Evolutionary conservation across 805 yeast genomes (phyloP), one percentile per base, ranked within the genome.

Genomic region (Schwanniomyces sp.): DNA sequence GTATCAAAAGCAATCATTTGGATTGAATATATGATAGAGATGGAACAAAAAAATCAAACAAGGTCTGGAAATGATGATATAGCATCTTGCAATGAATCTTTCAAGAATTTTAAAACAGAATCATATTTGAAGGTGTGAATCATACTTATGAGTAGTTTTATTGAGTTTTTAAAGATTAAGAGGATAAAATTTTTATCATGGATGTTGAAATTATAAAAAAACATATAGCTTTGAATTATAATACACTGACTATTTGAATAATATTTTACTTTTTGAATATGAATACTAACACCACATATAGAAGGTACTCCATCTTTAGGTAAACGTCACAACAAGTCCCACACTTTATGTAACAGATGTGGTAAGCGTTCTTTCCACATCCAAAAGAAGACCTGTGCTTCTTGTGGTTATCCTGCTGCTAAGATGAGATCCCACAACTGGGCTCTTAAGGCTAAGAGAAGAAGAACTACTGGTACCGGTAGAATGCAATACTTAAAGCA

Each of bases 281-380:
- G 27, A 34, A 41, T 57, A 57, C 61, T 57, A 57, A 57, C 61
- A 45, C 52, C 51, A 41, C 44, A 44, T 40, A 54, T 52, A 72
- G 96, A 92, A 91, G 99, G 99, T 89, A 92, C 99, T 79, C 97
- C 98, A 82, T 90, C 97, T 78, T 86, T 90, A 85, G 99, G 99
- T 86, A 92, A 92, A 84, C 91, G 94, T 80, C 97, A 94, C 89
- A 91, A 88, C 92, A 94, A 94, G 84, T 87, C 98, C 75, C 99
- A 94, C 90, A 87, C 95, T 75, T 83, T 91, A 79, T 94, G 99
- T 86, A 90, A 88, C 84, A 87, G 96, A 87, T 94, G 99, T 84
- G 98, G 98, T 73, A 81, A 84, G 74, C 96, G 98, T 84, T 86
- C 97, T 55, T 92, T 92, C 96, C 98, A 94, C 83, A 80, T 86